Conservation (phyloP, 2,329 filamentous ascomycete species). For the Cladophialophora exuberans region DNA sequence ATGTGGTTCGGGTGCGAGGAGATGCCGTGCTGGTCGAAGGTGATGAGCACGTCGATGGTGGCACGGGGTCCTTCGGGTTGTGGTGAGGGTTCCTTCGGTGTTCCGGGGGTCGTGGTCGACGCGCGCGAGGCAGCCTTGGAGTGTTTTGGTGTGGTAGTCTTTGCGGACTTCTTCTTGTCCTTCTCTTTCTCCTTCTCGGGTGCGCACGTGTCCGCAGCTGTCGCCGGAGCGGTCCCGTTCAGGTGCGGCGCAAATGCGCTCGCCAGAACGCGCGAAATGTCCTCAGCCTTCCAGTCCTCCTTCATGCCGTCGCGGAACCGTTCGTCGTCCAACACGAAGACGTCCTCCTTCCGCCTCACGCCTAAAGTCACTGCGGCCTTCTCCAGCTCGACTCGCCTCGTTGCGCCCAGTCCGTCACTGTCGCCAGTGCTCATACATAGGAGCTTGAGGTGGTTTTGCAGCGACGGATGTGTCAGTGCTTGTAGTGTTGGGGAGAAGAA, state of each 20-base stretch:
- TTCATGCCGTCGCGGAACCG: slow-evolving; percentile 89
- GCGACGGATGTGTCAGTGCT: slow-evolving; percentile 76
- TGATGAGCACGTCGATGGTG: slow-evolving; percentile 80
- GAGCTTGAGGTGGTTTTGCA: slow-evolving; percentile 91
- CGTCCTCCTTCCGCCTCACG: slow-evolving; percentile 72
- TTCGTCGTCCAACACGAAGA: slow-evolving; percentile 80
- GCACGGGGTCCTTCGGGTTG: slow-evolving; percentile 53
- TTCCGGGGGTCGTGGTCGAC: neutral
- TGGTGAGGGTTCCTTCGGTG: slow-evolving; percentile 36
- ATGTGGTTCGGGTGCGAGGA: slow-evolving; percentile 93
- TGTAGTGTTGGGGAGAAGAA: slow-evolving; percentile 92
- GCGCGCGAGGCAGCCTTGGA: slow-evolving; percentile 21
- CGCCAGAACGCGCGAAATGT: slow-evolving; percentile 71
- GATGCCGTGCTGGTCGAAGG: slow-evolving; percentile 82
- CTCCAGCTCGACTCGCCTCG: slow-evolving; percentile 79
- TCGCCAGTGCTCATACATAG: slow-evolving; percentile 87
- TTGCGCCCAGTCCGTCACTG: slow-evolving; percentile 83
- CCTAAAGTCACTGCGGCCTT: slow-evolving; percentile 80
- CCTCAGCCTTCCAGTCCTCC: slow-evolving; percentile 70
- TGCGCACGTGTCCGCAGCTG: too few species aligned
- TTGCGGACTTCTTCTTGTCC: slow-evolving; percentile 21
- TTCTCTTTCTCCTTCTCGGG: slow-evolving; percentile 26
- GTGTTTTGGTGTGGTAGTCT: slow-evolving; percentile 22
- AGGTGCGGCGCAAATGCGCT: slow-evolving; percentile 73
- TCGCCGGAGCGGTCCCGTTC: too few species aligned